phyloP scores from a whole-genome alignment of 2,329 filamentous ascomycete species.

The Xylariaceae sp. region DNA sequence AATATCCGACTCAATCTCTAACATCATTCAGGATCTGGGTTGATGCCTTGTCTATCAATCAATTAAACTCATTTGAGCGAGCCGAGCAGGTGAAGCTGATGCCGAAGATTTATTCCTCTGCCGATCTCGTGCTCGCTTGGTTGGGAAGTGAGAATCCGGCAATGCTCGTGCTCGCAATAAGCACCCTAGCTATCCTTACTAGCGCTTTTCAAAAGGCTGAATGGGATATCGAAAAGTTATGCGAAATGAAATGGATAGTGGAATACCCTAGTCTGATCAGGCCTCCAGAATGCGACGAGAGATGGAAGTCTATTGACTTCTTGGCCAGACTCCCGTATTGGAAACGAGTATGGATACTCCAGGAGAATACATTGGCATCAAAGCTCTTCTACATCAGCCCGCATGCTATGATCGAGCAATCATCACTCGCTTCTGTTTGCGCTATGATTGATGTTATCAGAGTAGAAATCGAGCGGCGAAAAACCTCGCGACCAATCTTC shows the following conservation, averaged over 20 bases:
- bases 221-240: not conserved
- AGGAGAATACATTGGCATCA: not conserved
- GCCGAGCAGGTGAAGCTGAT: not conserved
- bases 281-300: not conserved
- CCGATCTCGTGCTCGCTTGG: not conserved
- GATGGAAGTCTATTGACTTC: not conserved
- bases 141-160: not conserved
- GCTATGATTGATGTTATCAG: not conserved
- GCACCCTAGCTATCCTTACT: not conserved
- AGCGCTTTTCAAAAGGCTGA: not conserved
- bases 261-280: not conserved
- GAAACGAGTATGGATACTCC: not conserved
- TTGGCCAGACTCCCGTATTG: not conserved
- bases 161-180: not conserved
- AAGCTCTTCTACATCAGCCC: not conserved
- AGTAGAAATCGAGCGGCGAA: not conserved
- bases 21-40: not conserved
- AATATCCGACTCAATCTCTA: not conserved
- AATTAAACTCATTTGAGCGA: not conserved
- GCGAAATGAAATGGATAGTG: not conserved
- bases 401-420: not conserved
- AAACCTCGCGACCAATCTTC: not conserved
- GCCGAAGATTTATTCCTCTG: not conserved
- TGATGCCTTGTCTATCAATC: not conserved
- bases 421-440: not conserved